Base-by-base conservation (phyloP, 345 rosid genomes). In the Tarenaya hassleriana region DNA sequence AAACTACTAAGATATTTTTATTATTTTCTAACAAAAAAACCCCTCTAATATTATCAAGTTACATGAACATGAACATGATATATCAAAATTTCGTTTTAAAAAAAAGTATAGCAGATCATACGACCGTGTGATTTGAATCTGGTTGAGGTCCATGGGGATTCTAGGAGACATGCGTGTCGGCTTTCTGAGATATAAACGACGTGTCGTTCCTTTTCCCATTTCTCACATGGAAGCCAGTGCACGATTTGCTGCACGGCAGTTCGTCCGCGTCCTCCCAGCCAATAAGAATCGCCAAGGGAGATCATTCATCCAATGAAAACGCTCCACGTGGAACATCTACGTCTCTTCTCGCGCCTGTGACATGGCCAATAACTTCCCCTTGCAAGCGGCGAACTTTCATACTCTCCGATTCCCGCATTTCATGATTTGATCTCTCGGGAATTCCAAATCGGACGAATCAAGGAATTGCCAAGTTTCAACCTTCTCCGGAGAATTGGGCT, bases 281-380 rank as follows among this genome's bases (percentile, higher is more conserved):
- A 82, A 82, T 78, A 1, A 65, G 63, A 64, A 64, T 50, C 50
- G 7, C 16, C 0, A 8, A 33, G 12, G 18, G 44, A 34, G 44
- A 72, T 69, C 70, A 60, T 1, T 6, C 1, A 0, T 3, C 82
- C 82, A 78, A 63, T 78, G 3, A n/a, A 1, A 16, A 34, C 0
- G 15, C 2, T 16, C 78, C 88, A 76, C 84, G 82, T 78, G 75
- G 66, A 70, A 2, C 3, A 17, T 68, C 74, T 58, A 58, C 77
- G 79, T 74, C 59, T 55, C 58, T 70, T 75, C 62, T 69, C 80
- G 72, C 79, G 55, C 59, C 71, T 46, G 4, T 35, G 40, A n/a
- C 40, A n/a, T 56, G 12, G 21, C 42, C 51, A 34, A 13, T 13
- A 41, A 43, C 37, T 13, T 21, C 16, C 29, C 32, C 43, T 58